Conservation (phyloP, 1,139 yeast genomes). For the Candida sojae region DNA sequence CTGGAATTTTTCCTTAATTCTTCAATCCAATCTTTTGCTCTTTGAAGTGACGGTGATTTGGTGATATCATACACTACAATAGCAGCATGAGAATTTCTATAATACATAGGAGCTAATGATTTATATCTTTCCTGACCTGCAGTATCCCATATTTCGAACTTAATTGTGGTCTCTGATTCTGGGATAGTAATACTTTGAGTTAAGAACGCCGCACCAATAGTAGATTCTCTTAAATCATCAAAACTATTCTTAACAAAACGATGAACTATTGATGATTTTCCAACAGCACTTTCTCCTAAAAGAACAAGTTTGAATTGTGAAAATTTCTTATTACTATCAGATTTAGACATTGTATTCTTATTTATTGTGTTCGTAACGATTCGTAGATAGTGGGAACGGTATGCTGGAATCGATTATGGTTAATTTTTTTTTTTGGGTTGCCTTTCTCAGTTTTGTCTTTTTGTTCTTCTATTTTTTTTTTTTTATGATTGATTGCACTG, state of each 20-base stretch:
- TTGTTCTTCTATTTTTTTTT: background rate
- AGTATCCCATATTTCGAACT: constrained; percentile 53
- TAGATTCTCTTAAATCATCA: constrained; percentile 91
- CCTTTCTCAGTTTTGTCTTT: background rate
- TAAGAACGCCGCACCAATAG: constrained; percentile 96
- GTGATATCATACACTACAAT: constrained; percentile 40
- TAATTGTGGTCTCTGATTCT: constrained; percentile 36
- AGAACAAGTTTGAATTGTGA: constrained; percentile 50
- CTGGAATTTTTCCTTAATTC: constrained; percentile 89
- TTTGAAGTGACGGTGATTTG: constrained; percentile 56
- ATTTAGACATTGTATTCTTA: background rate
- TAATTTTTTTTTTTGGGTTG: background rate
- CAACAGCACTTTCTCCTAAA: constrained; percentile 51
- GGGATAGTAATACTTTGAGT: constrained; percentile 74
- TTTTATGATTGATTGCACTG: background rate
- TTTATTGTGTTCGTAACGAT: too few relatives aligned
- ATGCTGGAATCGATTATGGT: background rate
- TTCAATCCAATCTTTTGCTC: constrained; percentile 95
- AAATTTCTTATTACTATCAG: constrained; percentile 18
- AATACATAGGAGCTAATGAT: constrained; percentile 51
- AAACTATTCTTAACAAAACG: constrained; percentile 69
- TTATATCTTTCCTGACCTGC: constrained; percentile 54
- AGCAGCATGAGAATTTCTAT: constrained; percentile 46
- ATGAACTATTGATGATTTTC: constrained; percentile 50
- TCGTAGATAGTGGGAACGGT: background rate